phyloP scores from a whole-genome alignment of 495 filamentous ascomycete species.

The Geoglossum glabrum region DNA sequence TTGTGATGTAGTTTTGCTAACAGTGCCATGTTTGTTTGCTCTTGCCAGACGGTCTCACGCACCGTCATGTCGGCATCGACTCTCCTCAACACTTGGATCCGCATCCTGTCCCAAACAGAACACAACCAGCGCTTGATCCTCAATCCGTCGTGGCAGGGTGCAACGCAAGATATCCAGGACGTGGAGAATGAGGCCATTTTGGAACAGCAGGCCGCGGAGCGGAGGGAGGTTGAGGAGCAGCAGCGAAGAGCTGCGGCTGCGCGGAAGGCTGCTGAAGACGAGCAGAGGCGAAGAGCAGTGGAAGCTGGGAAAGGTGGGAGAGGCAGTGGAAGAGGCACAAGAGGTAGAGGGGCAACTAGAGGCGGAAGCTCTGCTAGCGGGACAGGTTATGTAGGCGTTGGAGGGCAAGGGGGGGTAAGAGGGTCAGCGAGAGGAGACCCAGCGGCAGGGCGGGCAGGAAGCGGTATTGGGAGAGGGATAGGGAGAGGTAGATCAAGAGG shows the following conservation, averaged over 20 bases:
- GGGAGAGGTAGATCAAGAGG: conserved; percentile 15
- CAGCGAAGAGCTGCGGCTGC: conserved; percentile 40
- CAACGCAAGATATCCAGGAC: conserved; percentile 62
- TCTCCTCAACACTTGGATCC: conserved; percentile 88
- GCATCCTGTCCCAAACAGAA: conserved; percentile 88
- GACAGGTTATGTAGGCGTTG: conserved; percentile 27
- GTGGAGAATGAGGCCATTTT: conserved; percentile 54
- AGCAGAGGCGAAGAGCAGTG: conserved; percentile 23
- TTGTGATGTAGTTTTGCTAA: conserved; percentile 4
- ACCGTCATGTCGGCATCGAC: conserved; percentile 80
- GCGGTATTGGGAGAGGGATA: conserved; percentile 25
- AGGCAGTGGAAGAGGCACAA: conserved; percentile 12
- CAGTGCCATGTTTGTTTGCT: background rate
- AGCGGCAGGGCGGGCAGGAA: conserved; percentile 7
- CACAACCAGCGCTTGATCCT: conserved; percentile 88
- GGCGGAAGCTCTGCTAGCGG: conserved; percentile 7
- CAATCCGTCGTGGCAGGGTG: conserved; percentile 75
- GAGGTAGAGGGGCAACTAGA: conserved; percentile 17
- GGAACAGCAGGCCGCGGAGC: conserved; percentile 52
- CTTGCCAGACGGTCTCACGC: conserved; percentile 51
- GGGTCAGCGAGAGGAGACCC: conserved; percentile 10
- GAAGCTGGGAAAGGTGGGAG: background rate
- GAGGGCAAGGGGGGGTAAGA: conserved; percentile 22
- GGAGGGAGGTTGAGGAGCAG: conserved; percentile 53
- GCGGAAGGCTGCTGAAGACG: conserved; percentile 53